phyloP scores from a whole-genome alignment of 2,329 filamentous ascomycete species.

The Grosmannia penicillata region DNA sequence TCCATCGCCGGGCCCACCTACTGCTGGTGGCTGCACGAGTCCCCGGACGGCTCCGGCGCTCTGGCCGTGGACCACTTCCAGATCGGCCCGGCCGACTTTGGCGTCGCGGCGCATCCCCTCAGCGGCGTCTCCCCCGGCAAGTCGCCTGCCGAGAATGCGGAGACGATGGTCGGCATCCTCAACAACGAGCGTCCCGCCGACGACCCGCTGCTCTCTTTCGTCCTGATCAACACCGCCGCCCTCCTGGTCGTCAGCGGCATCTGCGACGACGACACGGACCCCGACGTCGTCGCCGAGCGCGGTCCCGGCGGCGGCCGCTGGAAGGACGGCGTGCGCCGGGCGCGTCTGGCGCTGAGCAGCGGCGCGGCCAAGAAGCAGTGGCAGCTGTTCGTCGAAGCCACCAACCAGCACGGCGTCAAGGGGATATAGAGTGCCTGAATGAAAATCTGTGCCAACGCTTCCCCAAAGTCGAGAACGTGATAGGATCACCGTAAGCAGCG shows the following conservation, averaged over 20 bases:
- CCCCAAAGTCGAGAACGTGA: too few relatives aligned
- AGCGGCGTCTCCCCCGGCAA: constrained; percentile 70
- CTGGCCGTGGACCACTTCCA: constrained; percentile 64
- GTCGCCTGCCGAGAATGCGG: constrained; percentile 74
- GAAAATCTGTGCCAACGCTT: too few relatives aligned
- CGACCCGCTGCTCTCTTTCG: constrained; percentile 82
- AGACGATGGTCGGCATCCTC: constrained; percentile 65
- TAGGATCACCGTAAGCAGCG: too few relatives aligned
- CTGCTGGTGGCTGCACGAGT: constrained; percentile 64
- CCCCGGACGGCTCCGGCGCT: constrained; percentile 18
- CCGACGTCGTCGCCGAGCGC: constrained; percentile 63
- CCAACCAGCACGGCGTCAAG: constrained; percentile 30
- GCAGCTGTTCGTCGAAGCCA: constrained; percentile 70
- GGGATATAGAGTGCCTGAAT: too few relatives aligned
- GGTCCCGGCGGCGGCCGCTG: constrained; percentile 79
- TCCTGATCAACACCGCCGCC: constrained; percentile 85
- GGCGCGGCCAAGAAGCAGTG: constrained; percentile 77
- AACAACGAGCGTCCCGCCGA: constrained; percentile 56
- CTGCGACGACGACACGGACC: constrained; percentile 71
- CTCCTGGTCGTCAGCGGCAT: constrained; percentile 75
- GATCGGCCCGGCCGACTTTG: constrained; percentile 75
- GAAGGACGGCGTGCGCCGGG: constrained; percentile 86
- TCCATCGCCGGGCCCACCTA: constrained; percentile 78
- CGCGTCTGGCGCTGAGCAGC: constrained; percentile 76
- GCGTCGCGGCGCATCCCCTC: constrained; percentile 59